Evolutionary conservation across 495 filamentous ascomycete species (phyloP).

Genomic region (Physcia stellaris): DNA sequence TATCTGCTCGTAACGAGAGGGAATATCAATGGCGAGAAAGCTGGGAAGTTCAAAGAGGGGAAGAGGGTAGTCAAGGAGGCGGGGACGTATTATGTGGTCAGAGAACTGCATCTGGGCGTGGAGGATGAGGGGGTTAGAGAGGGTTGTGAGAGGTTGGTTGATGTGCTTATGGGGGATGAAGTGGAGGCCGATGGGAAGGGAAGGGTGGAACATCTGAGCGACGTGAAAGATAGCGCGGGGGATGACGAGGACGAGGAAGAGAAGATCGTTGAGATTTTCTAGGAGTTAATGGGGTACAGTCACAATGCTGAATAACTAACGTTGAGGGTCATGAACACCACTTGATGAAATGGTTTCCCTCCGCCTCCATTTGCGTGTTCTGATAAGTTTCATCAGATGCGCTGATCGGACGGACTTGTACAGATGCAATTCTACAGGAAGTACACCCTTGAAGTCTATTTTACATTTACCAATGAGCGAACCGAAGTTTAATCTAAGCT

Average conservation of each 20-base stretch:
- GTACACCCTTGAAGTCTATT: neutral
- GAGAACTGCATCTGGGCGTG: constrained; percentile 70
- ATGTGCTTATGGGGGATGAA: constrained; percentile 81
- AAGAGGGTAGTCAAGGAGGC: constrained; percentile 55
- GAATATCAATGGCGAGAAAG: neutral
- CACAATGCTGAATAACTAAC: neutral
- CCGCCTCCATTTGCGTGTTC: neutral
- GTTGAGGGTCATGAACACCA: neutral
- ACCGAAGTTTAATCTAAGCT: neutral
- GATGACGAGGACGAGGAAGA: constrained; percentile 26
- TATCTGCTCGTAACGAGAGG: constrained; percentile 60
- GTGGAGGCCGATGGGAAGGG: constrained; percentile 2
- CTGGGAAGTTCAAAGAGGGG: constrained; percentile 52
- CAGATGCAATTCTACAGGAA: neutral
- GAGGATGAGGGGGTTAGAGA: constrained; percentile 72
- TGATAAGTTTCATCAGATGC: neutral
- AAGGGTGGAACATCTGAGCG: constrained; percentile 19
- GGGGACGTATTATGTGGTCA: constrained; percentile 79
- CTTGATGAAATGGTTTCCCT: neutral
- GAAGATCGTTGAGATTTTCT: constrained; percentile 27
- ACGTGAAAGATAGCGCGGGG: constrained; percentile 1
- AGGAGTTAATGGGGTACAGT: constrained; percentile 9
- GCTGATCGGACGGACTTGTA: neutral
- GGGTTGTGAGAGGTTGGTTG: constrained; percentile 77
- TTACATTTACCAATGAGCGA: too few relatives aligned